Conservation (phyloP, 345 rosid genomes). For the Rhodamnia rubescens region DNA sequence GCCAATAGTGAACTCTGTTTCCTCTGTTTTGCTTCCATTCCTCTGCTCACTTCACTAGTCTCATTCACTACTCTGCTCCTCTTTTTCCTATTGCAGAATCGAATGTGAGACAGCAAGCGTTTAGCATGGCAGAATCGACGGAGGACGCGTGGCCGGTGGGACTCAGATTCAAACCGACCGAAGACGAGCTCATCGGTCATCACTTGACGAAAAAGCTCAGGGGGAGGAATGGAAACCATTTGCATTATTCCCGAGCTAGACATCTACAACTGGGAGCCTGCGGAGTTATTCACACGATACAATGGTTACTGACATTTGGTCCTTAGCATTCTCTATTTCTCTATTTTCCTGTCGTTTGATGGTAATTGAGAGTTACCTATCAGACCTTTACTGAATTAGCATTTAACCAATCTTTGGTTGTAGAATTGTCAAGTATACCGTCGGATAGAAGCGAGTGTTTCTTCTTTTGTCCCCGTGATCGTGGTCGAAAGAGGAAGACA, state of each 20-base stretch:
- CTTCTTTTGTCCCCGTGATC: neutral
- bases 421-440: neutral
- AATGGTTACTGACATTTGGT: neutral
- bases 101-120: neutral
- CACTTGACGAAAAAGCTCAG: neutral
- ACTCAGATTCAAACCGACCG: neutral
- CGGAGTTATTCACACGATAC: neutral
- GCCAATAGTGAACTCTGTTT: neutral
- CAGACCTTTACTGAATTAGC: neutral
- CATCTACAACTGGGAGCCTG: neutral
- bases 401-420: neutral
- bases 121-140: neutral
- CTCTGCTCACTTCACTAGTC: neutral
- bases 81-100: neutral
- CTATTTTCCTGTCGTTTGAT: neutral
- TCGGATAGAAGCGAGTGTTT: neutral
- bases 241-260: conserved; percentile 1
- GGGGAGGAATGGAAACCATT: neutral
- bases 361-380: neutral
- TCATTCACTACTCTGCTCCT: neutral
- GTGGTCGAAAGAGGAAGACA: neutral
- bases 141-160: neutral
- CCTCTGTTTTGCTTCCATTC: neutral
- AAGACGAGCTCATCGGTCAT: neutral
- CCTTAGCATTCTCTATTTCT: neutral